phyloP scores from a whole-genome alignment of 1,284 basidiomycete genomes.

The Malassezia globosa region DNA sequence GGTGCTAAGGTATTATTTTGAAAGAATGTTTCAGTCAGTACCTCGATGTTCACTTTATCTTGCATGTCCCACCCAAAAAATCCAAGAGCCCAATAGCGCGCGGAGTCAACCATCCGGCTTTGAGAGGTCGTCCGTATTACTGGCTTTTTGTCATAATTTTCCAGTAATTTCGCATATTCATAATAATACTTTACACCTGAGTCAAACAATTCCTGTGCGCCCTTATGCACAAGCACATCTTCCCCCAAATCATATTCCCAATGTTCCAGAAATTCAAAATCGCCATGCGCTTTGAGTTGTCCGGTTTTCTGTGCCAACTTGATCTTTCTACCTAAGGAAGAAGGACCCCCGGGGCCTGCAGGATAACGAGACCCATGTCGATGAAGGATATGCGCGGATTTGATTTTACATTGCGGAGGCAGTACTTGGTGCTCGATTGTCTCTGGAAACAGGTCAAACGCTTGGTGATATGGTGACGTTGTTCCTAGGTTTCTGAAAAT shows the following conservation, averaged over 20 bases:
- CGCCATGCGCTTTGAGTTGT: slow-evolving; percentile 51
- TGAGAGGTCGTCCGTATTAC: slow-evolving; percentile 46
- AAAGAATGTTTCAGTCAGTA: slow-evolving; percentile 37
- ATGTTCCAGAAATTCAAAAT: slow-evolving; percentile 62
- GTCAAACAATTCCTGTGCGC: slow-evolving; percentile 57
- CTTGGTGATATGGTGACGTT: slow-evolving; percentile 4
- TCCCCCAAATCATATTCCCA: slow-evolving; percentile 53
- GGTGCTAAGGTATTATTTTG: slow-evolving; percentile 61
- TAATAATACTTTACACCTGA: slow-evolving; percentile 35
- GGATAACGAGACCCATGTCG: slow-evolving; percentile 42
- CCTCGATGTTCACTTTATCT: slow-evolving; percentile 30
- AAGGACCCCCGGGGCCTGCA: slow-evolving; percentile 2
- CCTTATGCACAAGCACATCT: slow-evolving; percentile 68
- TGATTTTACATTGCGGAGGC: slow-evolving; percentile 20
- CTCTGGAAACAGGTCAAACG: slow-evolving; percentile 10
- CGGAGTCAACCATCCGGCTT: slow-evolving; percentile 73
- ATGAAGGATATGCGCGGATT: slow-evolving; percentile 38
- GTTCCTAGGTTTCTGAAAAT: slow-evolving; percentile 29
- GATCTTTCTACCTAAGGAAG: background rate
- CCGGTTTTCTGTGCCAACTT: background rate
- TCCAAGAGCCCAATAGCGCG: slow-evolving; percentile 54
- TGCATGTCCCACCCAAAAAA: slow-evolving; percentile 29
- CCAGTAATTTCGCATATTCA: slow-evolving; percentile 40
- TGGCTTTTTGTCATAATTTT: slow-evolving; percentile 28
- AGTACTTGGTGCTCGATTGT: slow-evolving; percentile 6